phyloP scores from a whole-genome alignment of 2,329 filamentous ascomycete species.

The Colletotrichum sp. region DNA sequence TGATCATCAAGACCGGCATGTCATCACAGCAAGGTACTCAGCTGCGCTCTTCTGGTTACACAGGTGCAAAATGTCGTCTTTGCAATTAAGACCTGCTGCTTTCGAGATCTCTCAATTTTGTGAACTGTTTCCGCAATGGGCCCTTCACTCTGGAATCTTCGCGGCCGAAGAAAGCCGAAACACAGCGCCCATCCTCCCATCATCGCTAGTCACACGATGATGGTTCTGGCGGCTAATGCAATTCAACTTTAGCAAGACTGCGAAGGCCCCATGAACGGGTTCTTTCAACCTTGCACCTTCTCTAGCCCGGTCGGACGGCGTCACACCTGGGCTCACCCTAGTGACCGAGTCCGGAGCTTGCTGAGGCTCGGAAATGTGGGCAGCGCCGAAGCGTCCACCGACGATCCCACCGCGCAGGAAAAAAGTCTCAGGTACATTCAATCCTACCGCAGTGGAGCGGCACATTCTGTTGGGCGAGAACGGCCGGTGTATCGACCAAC shows the following conservation, averaged over 20 bases:
- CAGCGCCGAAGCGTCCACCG: not conserved
- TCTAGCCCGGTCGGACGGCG: not conserved
- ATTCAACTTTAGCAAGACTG: not conserved
- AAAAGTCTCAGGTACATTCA: not conserved
- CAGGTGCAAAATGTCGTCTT: not conserved
- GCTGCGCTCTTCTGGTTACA: not conserved
- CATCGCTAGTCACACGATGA: not conserved
- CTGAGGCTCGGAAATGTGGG: conserved; percentile 11
- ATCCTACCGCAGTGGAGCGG: not conserved
- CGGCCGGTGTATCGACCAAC: not conserved
- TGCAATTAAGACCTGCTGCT: not conserved
- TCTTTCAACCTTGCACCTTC: not conserved
- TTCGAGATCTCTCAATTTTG: not conserved
- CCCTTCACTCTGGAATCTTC: not conserved
- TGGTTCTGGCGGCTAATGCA: not conserved
- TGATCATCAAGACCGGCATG: not conserved
- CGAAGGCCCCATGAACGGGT: not conserved
- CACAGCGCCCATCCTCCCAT: not conserved
- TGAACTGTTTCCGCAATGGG: not conserved
- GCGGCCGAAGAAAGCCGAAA: not conserved
- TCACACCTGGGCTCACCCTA: not conserved
- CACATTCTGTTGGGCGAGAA: conserved; percentile 12
- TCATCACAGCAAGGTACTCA: not conserved
- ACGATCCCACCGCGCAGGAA: not conserved
- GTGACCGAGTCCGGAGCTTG: conserved; percentile 11